Conservation (phyloP, 345 rosid species). For the Iberis pinnata region DNA sequence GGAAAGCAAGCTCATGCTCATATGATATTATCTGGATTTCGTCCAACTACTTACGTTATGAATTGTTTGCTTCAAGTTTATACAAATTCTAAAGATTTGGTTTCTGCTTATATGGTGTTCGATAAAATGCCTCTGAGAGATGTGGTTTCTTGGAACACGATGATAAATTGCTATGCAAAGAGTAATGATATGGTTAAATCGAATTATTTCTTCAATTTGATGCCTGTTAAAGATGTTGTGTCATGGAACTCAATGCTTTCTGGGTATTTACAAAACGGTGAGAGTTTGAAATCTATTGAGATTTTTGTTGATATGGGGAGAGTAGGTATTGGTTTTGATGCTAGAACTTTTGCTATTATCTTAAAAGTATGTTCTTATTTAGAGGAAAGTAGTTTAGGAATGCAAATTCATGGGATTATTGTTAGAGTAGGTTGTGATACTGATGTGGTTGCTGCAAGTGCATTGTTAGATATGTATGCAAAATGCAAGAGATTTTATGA, state of each 20-base stretch:
- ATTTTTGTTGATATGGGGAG: constrained; percentile 58
- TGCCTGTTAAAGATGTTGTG: constrained; percentile 65
- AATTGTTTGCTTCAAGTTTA: constrained; percentile 72
- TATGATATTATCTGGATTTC: constrained; percentile 64
- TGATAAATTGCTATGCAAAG: constrained; percentile 54
- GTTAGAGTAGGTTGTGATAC: constrained; percentile 45
- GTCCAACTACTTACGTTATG: constrained; percentile 53
- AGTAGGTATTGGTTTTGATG: constrained; percentile 35
- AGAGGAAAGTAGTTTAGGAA: constrained; percentile 40
- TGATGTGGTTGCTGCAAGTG: constrained; percentile 70
- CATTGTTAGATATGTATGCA: constrained; percentile 84
- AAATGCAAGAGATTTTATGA: constrained; percentile 56
- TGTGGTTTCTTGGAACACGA: constrained; percentile 64
- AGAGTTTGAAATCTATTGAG: constrained; percentile 37
- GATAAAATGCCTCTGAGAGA: constrained; percentile 57
- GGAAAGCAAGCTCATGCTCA: constrained; percentile 82
- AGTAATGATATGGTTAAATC: constrained; percentile 49
- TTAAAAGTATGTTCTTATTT: constrained; percentile 51
- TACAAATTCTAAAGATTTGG: constrained; percentile 39
- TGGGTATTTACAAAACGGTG: constrained; percentile 55
- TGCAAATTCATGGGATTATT: constrained; percentile 67
- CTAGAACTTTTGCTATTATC: constrained; percentile 55
- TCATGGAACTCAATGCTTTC: constrained; percentile 92
- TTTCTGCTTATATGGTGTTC: constrained; percentile 51
- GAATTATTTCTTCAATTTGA: constrained; percentile 36